Conservation (phyloP, 1,284 basidiomycete species). For the Moesziomyces globuligerus region DNA sequence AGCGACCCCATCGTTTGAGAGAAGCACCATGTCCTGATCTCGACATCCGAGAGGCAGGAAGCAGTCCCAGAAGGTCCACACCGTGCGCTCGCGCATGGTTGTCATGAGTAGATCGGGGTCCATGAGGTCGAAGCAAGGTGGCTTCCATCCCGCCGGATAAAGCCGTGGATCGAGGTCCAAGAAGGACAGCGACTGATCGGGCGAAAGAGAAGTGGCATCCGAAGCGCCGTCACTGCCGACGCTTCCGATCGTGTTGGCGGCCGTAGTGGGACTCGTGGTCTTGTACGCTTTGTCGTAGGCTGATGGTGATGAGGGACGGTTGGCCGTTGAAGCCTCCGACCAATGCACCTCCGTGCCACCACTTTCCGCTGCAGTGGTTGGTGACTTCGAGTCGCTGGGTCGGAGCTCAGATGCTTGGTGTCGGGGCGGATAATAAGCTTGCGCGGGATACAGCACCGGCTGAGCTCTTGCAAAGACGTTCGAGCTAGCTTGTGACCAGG, state of each 20-base stretch:
- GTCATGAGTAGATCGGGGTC: slow-evolving; percentile 30
- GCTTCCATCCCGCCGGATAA: slow-evolving; percentile 20
- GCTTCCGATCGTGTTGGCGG: slow-evolving; percentile 9
- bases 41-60: slow-evolving; percentile 41
- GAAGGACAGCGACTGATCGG: slow-evolving; percentile 6
- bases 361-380: slow-evolving; percentile 20
- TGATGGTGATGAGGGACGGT: slow-evolving; percentile 5
- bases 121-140: slow-evolving; percentile 28
- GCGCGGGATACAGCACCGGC: slow-evolving; percentile 29
- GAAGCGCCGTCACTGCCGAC: slow-evolving; percentile 10
- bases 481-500: not conserved
- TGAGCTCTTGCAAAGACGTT: slow-evolving; percentile 26
- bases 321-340: slow-evolving; percentile 7
- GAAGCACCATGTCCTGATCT: slow-evolving; percentile 41
- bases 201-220: slow-evolving; percentile 6
- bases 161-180: slow-evolving; percentile 17
- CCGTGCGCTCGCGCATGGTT: slow-evolving; percentile 23
- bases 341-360: slow-evolving; percentile 11
- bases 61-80: slow-evolving; percentile 53
- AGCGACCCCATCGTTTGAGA: slow-evolving; percentile 36
- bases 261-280: slow-evolving; percentile 17
- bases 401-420: slow-evolving; percentile 8
- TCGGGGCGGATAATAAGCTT: slow-evolving; percentile 24
- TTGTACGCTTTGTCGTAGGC: slow-evolving; percentile 9
- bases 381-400: slow-evolving; percentile 21